Evolutionary conservation across 495 filamentous ascomycete species (phyloP).

Genomic region (Monascus purpureus): DNA sequence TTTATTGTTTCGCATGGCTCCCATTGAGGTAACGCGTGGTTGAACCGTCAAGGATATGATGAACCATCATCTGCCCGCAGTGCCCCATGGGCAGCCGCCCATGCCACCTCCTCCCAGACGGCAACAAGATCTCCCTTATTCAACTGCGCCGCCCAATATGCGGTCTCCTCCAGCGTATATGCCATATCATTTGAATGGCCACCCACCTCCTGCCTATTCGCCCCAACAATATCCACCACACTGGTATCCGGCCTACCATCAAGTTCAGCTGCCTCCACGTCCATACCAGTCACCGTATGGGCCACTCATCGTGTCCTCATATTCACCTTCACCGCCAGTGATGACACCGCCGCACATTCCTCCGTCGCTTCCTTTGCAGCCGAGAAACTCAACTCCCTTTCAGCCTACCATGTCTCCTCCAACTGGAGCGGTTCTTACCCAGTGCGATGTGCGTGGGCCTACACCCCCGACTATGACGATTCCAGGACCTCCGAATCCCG

Average conservation of each 20-base stretch:
- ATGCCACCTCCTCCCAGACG: constrained; percentile 30
- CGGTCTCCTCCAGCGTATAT: constrained; percentile 30
- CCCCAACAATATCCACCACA: constrained; percentile 27
- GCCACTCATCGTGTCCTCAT: constrained; percentile 37
- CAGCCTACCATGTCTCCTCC: constrained; percentile 30
- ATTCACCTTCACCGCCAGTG: constrained; percentile 30
- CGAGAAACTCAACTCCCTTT: constrained; percentile 27
- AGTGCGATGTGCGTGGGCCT: constrained; percentile 22
- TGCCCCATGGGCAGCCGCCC: constrained; percentile 42
- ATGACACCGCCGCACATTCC: constrained; percentile 27
- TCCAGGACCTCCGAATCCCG: constrained; percentile 14
- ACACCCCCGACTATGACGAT: constrained; percentile 14
- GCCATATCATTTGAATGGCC: constrained; percentile 33
- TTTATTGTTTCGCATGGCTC: constrained; percentile 27
- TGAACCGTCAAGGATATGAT: constrained; percentile 34
- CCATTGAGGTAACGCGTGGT: constrained; percentile 31
- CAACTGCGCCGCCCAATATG: constrained; percentile 30
- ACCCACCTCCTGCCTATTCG: constrained; percentile 27
- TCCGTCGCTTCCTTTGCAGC: constrained; percentile 22
- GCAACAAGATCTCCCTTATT: constrained; percentile 36
- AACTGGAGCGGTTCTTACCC: constrained; percentile 12
- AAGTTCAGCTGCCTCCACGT: constrained; percentile 30
- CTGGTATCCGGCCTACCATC: constrained; percentile 34
- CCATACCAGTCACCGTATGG: constrained; percentile 27
- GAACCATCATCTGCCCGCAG: constrained; percentile 40